phyloP scores from a whole-genome alignment of 2,329 filamentous ascomycete species.

The Drechslera avenae region DNA sequence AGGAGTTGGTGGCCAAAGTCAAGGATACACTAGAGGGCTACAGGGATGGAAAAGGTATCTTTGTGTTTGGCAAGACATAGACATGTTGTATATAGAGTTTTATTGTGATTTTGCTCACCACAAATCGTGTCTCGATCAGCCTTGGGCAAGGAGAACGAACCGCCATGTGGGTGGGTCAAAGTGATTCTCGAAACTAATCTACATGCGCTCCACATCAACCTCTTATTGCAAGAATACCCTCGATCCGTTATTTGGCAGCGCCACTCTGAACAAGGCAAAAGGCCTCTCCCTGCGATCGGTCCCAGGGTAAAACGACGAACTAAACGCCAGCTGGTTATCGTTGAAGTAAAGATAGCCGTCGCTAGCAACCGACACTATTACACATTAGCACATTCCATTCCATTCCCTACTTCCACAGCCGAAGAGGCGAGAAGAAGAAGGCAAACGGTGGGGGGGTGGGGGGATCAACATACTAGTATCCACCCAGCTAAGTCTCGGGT shows the following conservation, averaged over 20 bases:
- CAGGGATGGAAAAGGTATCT: slow-evolving; percentile 85
- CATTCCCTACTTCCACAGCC: background rate
- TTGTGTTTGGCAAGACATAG: slow-evolving; percentile 69
- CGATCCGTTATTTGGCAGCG: slow-evolving; percentile 51
- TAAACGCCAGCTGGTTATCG: slow-evolving; percentile 55
- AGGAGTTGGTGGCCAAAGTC: slow-evolving; percentile 72
- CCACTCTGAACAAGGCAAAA: slow-evolving; percentile 51
- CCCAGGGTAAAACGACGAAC: slow-evolving; percentile 47
- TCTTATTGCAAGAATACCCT: slow-evolving; percentile 41
- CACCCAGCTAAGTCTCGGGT: slow-evolving; percentile 56
- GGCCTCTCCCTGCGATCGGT: slow-evolving; percentile 52
- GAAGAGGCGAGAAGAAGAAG: rapidly evolving
- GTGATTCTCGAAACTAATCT: too few species aligned
- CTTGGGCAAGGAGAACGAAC: too few species aligned
- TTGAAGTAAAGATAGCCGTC: slow-evolving; percentile 62
- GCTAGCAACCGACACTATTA: slow-evolving; percentile 44
- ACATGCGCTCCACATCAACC: background rate
- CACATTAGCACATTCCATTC: background rate
- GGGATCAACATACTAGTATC: slow-evolving; percentile 50
- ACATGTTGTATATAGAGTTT: too few species aligned
- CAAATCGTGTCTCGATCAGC: too few species aligned
- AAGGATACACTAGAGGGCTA: slow-evolving; percentile 85
- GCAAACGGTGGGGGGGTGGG: too few species aligned
- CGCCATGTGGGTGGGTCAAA: too few species aligned
- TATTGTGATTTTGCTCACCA: too few species aligned